These are phyloP conservation scores for Eragrostis nindensis DNA, from an alignment of 176 grass and related monocot genomes.

Conservation along the genomic window DNA sequence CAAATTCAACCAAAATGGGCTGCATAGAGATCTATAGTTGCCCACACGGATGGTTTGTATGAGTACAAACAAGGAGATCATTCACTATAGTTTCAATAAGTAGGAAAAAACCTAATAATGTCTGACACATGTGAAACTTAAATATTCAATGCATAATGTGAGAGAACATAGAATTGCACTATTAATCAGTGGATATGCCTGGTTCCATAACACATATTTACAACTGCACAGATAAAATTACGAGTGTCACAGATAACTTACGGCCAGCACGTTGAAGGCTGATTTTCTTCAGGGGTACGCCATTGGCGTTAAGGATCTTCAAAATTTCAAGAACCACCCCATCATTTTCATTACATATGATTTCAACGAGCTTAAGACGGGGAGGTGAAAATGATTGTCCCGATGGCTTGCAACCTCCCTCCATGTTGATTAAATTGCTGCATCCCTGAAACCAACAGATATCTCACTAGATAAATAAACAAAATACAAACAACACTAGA, in stretches of 20 bases:
- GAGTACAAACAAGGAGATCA: background rate
- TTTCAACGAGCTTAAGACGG: constrained; percentile 16
- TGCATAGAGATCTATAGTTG: background rate
- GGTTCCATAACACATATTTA: background rate
- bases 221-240: background rate
- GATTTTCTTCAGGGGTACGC: constrained; percentile 22
- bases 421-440: background rate
- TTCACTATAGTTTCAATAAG: background rate
- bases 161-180: background rate
- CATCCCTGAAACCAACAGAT: background rate
- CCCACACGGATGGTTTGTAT: background rate
- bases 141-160: background rate
- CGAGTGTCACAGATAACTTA: background rate
- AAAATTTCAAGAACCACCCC: background rate
- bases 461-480: background rate
- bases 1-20: background rate
- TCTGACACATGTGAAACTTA: background rate
- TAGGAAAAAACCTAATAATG: background rate
- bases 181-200: background rate
- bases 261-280: background rate
- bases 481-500: background rate
- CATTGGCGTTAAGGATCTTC: background rate
- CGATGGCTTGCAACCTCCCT: background rate
- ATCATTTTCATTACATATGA: constrained; percentile 7
- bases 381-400: background rate